Conservation (phyloP, 1,284 basidiomycete genomes). For the Tilletia indica region DNA sequence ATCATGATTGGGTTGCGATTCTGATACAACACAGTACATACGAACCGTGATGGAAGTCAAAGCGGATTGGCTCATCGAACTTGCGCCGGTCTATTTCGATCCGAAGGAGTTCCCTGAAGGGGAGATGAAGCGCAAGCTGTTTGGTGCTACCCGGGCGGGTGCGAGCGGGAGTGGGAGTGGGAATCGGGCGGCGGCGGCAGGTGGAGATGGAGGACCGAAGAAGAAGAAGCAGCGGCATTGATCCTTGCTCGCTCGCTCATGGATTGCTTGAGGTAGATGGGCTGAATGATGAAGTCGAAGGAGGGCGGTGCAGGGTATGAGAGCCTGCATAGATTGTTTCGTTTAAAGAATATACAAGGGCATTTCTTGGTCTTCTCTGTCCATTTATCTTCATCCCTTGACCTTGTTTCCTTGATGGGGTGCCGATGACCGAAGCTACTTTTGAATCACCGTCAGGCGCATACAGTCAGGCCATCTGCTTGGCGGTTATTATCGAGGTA, state of each 20-base stretch:
- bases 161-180: background rate
- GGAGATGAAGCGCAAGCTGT: constrained; percentile 66
- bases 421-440: too few relatives aligned
- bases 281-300: too few relatives aligned
- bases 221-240: constrained; percentile 16
- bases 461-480: too few relatives aligned
- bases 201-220: background rate
- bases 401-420: too few relatives aligned
- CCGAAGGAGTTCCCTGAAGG: constrained; percentile 66
- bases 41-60: constrained; percentile 85
- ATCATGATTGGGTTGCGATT: background rate
- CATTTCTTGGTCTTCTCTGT: too few relatives aligned
- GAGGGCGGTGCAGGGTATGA: too few relatives aligned
- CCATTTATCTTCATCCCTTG: too few relatives aligned
- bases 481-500: too few relatives aligned
- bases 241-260: background rate
- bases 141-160: background rate
- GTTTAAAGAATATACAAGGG: too few relatives aligned
- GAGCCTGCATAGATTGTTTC: too few relatives aligned
- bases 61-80: constrained; percentile 87
- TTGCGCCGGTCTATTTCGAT: constrained; percentile 77
- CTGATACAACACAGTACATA: constrained; percentile 64
- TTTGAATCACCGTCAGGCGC: too few relatives aligned
- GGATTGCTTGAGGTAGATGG: too few relatives aligned
- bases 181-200: background rate